phyloP scores from a whole-genome alignment of 2,329 filamentous ascomycete genomes.

The Monilinia aucupariae region DNA sequence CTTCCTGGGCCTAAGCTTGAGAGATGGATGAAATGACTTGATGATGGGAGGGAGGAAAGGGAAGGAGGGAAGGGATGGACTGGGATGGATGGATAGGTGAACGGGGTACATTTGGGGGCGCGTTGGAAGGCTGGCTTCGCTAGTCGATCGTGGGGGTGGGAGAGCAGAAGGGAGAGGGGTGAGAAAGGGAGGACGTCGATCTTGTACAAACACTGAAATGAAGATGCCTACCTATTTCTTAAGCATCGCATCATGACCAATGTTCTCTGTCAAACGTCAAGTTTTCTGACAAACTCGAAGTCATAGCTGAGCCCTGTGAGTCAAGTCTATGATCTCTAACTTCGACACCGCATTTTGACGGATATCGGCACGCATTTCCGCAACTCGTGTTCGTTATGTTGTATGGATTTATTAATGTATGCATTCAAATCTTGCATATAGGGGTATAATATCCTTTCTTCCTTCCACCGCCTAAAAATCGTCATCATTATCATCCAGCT shows the following conservation, averaged over 20 bases:
- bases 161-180: neutral
- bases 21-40: neutral
- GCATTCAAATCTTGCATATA: neutral
- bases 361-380: neutral
- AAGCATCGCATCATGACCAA: neutral
- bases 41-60: neutral
- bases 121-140: neutral
- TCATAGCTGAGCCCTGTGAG: neutral
- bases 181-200: too few species aligned
- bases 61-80: neutral
- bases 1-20: neutral
- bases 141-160: neutral
- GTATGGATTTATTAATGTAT: neutral
- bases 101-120: too few species aligned
- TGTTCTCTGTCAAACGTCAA: neutral
- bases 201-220: conserved; percentile 10
- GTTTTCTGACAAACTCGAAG: neutral
- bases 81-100: neutral
- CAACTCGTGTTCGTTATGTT: neutral
- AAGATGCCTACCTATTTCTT: conserved; percentile 9
- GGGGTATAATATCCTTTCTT: conserved; percentile 2
- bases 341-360: neutral
- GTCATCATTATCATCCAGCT: conserved; percentile 5
- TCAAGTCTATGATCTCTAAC: neutral
- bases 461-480: neutral